Base-by-base conservation (phyloP, 2,329 filamentous ascomycete genomes). In the Colletotrichum tropicicola region DNA sequence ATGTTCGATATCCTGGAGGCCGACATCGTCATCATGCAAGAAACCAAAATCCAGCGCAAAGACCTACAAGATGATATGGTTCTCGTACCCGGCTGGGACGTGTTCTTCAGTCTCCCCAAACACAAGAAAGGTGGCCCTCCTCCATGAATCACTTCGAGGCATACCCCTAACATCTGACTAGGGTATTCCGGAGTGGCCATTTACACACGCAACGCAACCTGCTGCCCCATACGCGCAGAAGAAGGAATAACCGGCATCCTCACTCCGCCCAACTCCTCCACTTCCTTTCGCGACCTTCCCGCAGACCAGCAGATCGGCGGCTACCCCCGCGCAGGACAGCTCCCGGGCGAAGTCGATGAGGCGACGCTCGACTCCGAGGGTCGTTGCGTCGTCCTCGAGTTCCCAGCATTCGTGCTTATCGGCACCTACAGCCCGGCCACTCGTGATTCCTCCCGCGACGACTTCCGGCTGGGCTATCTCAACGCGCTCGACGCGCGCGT, bases 61-160 rank as follows among this genome's bases (percentile, higher is more conserved):
- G 94, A 98, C 70, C 82, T 99, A 2, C 86, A 85, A 41, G 96
- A 98, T 83, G 96, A 98, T 71, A 98, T 98, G 93, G 94, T 98
- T 9, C 82, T 98, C 32, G 89, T 98, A 0, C 89, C 92, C 0
- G 96, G 96, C 12, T 99, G 95, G 95, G 96, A 99, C 75, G 94
- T 94, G 69, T 97, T 91, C 79, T 98, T 98, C 79, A 98, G 94
- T 75, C 83, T 99, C 23, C 96, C 96, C 0, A 93, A 91, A 74
- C 86, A 97, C 74, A 98, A 98, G 77, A 98, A 98, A 83, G 95
- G 93, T 91, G 79, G 3, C 6, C 1, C 9, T 8, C 17, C 10
- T 4, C 37, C 27, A 23, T 32, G 5, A 39, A 28, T 15, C 35
- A 21, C 41, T 7, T 4, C 3, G 27, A 12, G 9, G 25, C 37